phyloP scores from a whole-genome alignment of 108 stramenopile species.

The Cyclotella cryptica region DNA sequence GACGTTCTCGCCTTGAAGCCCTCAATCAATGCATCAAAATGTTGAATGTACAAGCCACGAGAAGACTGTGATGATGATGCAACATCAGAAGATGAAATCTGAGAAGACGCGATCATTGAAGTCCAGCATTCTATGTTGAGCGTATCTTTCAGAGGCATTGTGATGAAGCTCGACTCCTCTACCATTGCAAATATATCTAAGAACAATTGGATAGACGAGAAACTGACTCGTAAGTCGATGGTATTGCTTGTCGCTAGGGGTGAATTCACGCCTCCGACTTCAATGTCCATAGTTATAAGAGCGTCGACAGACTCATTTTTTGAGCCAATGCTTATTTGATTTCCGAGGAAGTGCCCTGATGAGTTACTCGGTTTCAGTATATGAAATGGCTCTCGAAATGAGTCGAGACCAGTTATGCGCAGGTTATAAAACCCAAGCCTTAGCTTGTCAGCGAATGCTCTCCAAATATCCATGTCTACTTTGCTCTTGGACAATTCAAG shows the following conservation, averaged over 20 bases:
- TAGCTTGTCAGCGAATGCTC: conserved; percentile 47
- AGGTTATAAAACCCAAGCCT: conserved; percentile 40
- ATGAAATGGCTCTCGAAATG: conserved; percentile 36
- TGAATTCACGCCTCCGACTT: conserved; percentile 32
- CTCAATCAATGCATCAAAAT: conserved; percentile 34
- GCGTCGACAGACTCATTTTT: conserved; percentile 30
- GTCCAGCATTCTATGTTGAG: conserved; percentile 51
- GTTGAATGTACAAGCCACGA: conserved; percentile 28
- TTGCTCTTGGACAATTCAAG: conserved; percentile 45
- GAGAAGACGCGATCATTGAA: conserved; percentile 38
- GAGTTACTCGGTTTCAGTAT: conserved; percentile 41
- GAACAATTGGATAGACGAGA: conserved; percentile 44
- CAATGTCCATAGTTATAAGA: conserved; percentile 29
- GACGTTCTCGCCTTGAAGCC: conserved; percentile 32
- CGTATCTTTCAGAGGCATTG: conserved; percentile 45
- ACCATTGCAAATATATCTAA: conserved; percentile 45
- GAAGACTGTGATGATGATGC: neutral
- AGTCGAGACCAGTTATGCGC: conserved; percentile 37
- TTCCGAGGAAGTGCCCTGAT: conserved; percentile 43
- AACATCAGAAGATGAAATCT: conserved; percentile 6
- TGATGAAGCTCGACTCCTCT: conserved; percentile 38
- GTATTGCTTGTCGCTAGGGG: conserved; percentile 47
- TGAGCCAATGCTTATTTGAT: conserved; percentile 41
- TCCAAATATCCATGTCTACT: conserved; percentile 44
- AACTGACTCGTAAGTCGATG: conserved; percentile 38